Conservation (phyloP, 2,329 filamentous ascomycete genomes). For the Cladosporium sp. region DNA sequence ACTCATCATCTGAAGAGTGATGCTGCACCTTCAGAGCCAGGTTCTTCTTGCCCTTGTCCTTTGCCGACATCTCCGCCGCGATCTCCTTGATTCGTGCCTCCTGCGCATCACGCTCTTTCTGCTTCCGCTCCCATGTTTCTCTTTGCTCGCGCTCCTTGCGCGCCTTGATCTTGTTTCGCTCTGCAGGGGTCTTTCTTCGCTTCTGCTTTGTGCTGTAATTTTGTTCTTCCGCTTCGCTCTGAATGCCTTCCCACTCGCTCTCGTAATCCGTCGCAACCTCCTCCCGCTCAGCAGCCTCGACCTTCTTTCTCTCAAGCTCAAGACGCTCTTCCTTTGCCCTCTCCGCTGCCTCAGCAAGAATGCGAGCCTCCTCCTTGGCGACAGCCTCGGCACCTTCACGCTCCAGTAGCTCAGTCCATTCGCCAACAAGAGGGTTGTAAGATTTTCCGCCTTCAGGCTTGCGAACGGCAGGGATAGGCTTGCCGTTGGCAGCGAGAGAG, state of each 20-base stretch:
- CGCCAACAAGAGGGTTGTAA: conserved; percentile 84
- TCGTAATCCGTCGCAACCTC: conserved; percentile 60
- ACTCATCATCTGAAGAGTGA: conserved; percentile 14
- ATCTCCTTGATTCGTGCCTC: conserved; percentile 65
- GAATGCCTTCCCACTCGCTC: conserved; percentile 74
- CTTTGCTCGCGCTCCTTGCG: conserved; percentile 80
- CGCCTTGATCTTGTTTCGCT: conserved; percentile 81
- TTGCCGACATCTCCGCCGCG: conserved; percentile 55
- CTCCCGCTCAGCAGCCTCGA: conserved; percentile 65
- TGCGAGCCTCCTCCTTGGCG: conserved; percentile 67
- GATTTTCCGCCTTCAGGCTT: conserved; percentile 77
- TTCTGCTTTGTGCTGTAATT: conserved; percentile 62
- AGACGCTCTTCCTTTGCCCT: conserved; percentile 61
- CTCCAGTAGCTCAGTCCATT: conserved; percentile 72
- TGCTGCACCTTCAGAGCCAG: conserved; percentile 22
- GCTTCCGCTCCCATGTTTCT: conserved; percentile 67
- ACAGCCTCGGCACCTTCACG: conserved; percentile 73
- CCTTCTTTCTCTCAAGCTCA: conserved; percentile 66
- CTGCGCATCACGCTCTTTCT: conserved; percentile 68
- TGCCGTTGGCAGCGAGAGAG: conserved; percentile 76
- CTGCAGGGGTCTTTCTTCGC: conserved; percentile 75
- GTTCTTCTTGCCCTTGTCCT: conserved; percentile 40
- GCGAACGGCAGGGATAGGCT: conserved; percentile 68
- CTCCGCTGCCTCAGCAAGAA: conserved; percentile 62
- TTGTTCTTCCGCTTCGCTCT: conserved; percentile 45